These are phyloP conservation scores for Cetraspora pellucida DNA, from an alignment of 192 early-diverging fungal genomes.

Conservation along the genomic window DNA sequence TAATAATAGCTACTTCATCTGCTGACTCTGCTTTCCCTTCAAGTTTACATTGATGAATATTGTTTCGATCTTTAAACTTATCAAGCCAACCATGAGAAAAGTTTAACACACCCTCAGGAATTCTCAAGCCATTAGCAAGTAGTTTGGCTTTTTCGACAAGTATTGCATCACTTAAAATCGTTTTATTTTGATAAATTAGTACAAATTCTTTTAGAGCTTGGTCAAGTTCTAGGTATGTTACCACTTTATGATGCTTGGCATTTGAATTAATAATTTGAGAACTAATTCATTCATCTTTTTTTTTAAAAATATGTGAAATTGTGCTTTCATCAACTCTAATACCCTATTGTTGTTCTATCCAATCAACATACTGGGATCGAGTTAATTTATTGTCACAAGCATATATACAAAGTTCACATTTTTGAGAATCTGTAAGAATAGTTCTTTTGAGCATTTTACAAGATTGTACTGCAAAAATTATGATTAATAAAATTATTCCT, in stretches of 20 bases:
- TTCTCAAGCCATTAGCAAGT: too few relatives aligned
- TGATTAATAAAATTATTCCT: too few relatives aligned
- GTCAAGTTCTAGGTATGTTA: slow-evolving; percentile 23
- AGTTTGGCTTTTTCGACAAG: too few relatives aligned
- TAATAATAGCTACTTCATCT: slow-evolving; percentile 1
- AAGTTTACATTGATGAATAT: slow-evolving; percentile 30
- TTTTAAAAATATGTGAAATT: slow-evolving; percentile 29
- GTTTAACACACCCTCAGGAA: too few relatives aligned
- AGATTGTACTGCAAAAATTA: not conserved
- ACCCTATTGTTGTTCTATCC: slow-evolving; percentile 28
- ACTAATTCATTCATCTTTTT: slow-evolving; percentile 11
- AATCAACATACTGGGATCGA: slow-evolving; percentile 23
- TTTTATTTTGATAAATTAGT: too few relatives aligned
- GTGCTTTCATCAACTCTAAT: slow-evolving; percentile 29
- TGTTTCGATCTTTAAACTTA: slow-evolving; percentile 46
- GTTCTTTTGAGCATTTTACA: slow-evolving; percentile 26
- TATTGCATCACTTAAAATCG: too few relatives aligned
- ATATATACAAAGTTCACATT: slow-evolving; percentile 31
- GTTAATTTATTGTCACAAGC: slow-evolving; percentile 21
- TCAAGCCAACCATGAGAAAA: slow-evolving; percentile 39
- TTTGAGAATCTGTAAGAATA: slow-evolving; percentile 23
- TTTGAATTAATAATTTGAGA: not conserved
- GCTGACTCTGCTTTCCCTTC: slow-evolving; percentile 8
- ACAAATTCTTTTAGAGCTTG: too few relatives aligned
- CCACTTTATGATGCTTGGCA: slow-evolving; percentile 8